phyloP scores from a whole-genome alignment of 176 grass and related monocot genomes.

The Aegilops tauschii region DNA sequence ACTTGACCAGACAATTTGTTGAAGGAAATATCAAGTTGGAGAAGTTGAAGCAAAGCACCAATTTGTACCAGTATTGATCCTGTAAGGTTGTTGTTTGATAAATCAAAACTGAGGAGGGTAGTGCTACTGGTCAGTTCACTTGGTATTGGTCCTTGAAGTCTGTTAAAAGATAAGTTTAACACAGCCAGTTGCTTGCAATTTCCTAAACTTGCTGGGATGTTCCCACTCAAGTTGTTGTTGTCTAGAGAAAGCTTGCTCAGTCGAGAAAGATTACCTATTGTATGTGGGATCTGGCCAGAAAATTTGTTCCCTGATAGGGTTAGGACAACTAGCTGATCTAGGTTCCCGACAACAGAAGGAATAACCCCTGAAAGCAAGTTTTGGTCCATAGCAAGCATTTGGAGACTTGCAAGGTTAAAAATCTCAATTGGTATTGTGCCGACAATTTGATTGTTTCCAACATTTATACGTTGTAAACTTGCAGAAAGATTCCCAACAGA shows the following conservation, averaged over 20 bases:
- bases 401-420: slow-evolving; percentile 19
- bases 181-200: not conserved
- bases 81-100: not conserved
- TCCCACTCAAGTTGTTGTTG: slow-evolving; percentile 17
- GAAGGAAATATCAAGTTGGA: not conserved
- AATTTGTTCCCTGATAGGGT: slow-evolving; percentile 31
- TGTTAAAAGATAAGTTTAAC: not conserved
- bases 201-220: not conserved
- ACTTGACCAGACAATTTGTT: not conserved
- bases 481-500: slow-evolving; percentile 34
- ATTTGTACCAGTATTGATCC: not conserved
- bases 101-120: not conserved
- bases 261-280: slow-evolving; percentile 28
- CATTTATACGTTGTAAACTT: not conserved
- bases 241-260: slow-evolving; percentile 26
- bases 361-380: slow-evolving; percentile 37
- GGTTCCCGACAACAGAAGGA: slow-evolving; percentile 24
- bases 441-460: slow-evolving; percentile 11
- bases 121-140: not conserved
- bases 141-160: not conserved
- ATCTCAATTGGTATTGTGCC: slow-evolving; percentile 31
- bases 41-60: not conserved
- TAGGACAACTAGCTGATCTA: not conserved
- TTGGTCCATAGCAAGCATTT: slow-evolving; percentile 3
- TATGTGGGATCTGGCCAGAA: slow-evolving; percentile 27